These are phyloP conservation scores for Fraxinus velutina DNA, from an alignment of 305 asterid genomes.

Conservation along the genomic window DNA sequence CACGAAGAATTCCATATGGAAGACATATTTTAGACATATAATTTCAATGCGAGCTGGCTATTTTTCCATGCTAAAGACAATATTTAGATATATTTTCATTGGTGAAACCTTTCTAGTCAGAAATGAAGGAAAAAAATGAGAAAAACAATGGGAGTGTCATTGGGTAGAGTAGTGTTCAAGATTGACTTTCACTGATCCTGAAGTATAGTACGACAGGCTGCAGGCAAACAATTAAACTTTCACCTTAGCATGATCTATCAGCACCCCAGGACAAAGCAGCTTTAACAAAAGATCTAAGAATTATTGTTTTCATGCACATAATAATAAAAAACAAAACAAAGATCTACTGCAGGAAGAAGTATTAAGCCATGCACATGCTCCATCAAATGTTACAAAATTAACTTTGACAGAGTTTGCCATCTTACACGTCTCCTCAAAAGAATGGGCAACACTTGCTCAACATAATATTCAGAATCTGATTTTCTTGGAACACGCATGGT, in stretches of 20 bases:
- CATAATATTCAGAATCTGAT: slow-evolving; percentile 95
- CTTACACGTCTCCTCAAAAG: slow-evolving; percentile 91
- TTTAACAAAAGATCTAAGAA: slow-evolving; percentile 10
- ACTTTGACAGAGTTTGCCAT: slow-evolving; percentile 16
- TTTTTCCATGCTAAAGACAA: background rate
- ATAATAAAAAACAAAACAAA: background rate
- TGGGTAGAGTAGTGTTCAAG: background rate
- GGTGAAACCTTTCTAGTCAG: background rate
- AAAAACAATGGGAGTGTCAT: background rate
- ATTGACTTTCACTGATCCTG: slow-evolving; percentile 10
- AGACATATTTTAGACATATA: background rate
- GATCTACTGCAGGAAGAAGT: slow-evolving; percentile 5
- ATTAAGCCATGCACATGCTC: background rate
- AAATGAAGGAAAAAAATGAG: background rate
- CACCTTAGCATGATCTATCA: slow-evolving; percentile 14
- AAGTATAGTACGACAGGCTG: slow-evolving; percentile 4
- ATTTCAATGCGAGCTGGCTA: background rate
- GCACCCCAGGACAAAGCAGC: slow-evolving; percentile 2
- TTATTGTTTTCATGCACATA: slow-evolving; percentile 8
- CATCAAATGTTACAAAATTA: slow-evolving; percentile 20
- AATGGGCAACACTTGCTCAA: slow-evolving; percentile 91
- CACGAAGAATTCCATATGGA: background rate
- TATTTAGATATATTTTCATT: background rate
- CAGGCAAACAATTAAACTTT: slow-evolving; percentile 13
- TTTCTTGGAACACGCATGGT: slow-evolving; percentile 99